phyloP scores from a whole-genome alignment of 108 stramenopile species.

The Pseudonitzschia multiseries region DNA sequence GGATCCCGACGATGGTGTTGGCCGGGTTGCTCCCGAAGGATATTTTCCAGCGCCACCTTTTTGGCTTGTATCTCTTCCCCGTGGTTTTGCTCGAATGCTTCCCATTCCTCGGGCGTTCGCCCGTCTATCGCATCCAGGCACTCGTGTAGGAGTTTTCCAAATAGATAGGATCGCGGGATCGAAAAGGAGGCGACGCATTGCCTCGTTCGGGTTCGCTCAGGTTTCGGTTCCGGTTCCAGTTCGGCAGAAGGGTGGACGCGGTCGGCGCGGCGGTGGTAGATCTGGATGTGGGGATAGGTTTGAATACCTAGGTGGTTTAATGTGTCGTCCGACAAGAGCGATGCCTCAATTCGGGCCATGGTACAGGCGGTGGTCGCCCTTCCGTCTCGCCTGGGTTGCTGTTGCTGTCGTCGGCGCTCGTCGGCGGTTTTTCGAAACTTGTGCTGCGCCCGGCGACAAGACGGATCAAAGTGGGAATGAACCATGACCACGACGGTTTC shows the following conservation, averaged over 20 bases:
- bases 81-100: conserved; percentile 9
- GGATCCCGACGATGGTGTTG: background rate
- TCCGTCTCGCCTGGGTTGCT: background rate
- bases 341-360: conserved; percentile 17
- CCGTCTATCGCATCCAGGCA: background rate
- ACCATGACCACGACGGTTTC: conserved; percentile 17
- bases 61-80: background rate
- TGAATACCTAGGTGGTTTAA: background rate
- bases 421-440: conserved; percentile 1
- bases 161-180: conserved; percentile 14
- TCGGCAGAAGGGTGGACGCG: too few relatives aligned
- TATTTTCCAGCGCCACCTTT: background rate
- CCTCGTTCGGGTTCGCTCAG: background rate
- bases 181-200: conserved; percentile 22
- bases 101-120: conserved; percentile 17
- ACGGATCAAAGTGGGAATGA: conserved; percentile 18
- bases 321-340: conserved; percentile 6
- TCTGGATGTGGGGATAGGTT: conserved; percentile 19
- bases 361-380: background rate
- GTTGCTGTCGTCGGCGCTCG: background rate
- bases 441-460: conserved; percentile 20
- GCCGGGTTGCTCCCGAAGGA: background rate
- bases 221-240: too few relatives aligned
- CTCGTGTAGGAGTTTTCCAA: conserved; percentile 3
- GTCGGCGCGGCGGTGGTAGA: background rate